Evolutionary conservation across 2,329 filamentous ascomycete species (phyloP).

Genomic region (Thyridium curvatum): DNA sequence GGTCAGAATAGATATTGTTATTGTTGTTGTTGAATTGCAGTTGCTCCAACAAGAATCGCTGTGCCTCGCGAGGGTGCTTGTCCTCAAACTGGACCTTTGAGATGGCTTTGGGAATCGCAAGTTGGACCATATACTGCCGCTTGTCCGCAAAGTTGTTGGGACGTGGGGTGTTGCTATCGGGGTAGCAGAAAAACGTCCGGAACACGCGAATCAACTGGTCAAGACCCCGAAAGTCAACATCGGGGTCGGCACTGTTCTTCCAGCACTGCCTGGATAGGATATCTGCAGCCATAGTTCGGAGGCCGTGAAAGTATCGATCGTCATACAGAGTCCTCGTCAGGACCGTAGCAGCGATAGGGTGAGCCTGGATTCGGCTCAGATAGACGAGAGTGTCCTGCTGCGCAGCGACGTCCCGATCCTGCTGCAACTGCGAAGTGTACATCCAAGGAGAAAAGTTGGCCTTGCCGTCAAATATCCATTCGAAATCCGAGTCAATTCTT

Average conservation of each 20-base stretch:
- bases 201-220: slow-evolving; percentile 83
- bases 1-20: slow-evolving; percentile 82
- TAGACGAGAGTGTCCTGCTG: slow-evolving; percentile 71
- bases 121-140: slow-evolving; percentile 76
- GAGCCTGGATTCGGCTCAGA: slow-evolving; percentile 59
- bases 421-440: slow-evolving; percentile 95
- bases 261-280: slow-evolving; percentile 68
- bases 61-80: slow-evolving; percentile 71
- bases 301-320: slow-evolving; percentile 85
- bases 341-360: slow-evolving; percentile 82
- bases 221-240: slow-evolving; percentile 67
- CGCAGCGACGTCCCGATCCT: slow-evolving; percentile 95
- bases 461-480: slow-evolving; percentile 88
- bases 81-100: slow-evolving; percentile 72
- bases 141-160: slow-evolving; percentile 92
- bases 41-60: slow-evolving; percentile 81
- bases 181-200: slow-evolving; percentile 80
- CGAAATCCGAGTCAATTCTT: slow-evolving; percentile 93
- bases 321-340: slow-evolving; percentile 87
- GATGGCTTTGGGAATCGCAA: slow-evolving; percentile 75
- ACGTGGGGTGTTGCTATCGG: slow-evolving; percentile 68
- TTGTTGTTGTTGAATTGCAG: slow-evolving; percentile 93
- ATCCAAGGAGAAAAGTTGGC: slow-evolving; percentile 87
- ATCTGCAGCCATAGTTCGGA: slow-evolving; percentile 77
- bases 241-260: slow-evolving; percentile 6